These are phyloP conservation scores for Medicago arabica DNA, from an alignment of 306 rosid genomes.

Conservation along the genomic window DNA sequence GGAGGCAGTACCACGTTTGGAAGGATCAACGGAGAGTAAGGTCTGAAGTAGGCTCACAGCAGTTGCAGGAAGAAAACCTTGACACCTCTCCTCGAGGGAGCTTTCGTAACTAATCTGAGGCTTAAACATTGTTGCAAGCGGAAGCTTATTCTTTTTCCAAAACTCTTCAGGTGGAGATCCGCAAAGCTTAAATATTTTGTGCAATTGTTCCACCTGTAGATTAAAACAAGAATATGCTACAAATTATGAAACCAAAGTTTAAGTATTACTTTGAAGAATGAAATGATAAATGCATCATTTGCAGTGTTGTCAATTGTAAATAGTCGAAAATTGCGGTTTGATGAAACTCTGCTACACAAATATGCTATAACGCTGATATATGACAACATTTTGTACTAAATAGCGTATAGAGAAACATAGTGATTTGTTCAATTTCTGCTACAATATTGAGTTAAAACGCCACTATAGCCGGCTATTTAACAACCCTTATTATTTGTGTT, in stretches of 20 bases:
- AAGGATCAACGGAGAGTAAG: conserved; percentile 77
- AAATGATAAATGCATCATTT: conserved; percentile 19
- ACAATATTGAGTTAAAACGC: background rate
- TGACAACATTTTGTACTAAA: background rate
- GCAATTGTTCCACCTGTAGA: conserved; percentile 90
- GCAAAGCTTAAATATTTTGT: conserved; percentile 92
- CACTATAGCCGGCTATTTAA: background rate
- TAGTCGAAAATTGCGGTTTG: background rate
- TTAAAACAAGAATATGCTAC: conserved; percentile 35
- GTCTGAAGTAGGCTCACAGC: conserved; percentile 71
- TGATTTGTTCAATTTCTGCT: background rate
- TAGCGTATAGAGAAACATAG: background rate
- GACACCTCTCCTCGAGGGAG: conserved; percentile 74
- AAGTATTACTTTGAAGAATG: conserved; percentile 15
- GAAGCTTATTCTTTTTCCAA: conserved; percentile 87
- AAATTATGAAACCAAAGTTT: conserved; percentile 19
- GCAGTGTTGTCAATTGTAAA: background rate
- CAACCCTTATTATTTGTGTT: background rate
- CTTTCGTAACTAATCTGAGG: conserved; percentile 77
- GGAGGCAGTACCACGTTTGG: conserved; percentile 87
- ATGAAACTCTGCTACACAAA: background rate
- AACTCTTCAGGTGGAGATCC: conserved; percentile 92
- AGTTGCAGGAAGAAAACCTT: conserved; percentile 63
- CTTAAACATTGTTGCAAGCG: conserved; percentile 91
- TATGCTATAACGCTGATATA: background rate